Evolutionary conservation across 2,329 filamentous ascomycete genomes (phyloP).

Genomic region (Pseudogymnoascus sp.): DNA sequence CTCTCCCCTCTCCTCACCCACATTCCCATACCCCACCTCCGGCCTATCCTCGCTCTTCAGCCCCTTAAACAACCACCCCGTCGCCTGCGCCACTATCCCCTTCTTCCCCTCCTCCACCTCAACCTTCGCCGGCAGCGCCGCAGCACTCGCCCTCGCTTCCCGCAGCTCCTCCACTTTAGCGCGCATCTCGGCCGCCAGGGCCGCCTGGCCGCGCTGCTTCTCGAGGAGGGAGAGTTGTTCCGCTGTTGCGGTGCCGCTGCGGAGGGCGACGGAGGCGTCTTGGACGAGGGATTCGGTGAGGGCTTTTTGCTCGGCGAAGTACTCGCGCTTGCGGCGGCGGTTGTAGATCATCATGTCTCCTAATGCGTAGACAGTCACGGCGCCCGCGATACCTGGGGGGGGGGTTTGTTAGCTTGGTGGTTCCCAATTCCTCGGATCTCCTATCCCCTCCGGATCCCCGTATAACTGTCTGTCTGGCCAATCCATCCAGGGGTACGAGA

Average conservation of each 20-base stretch:
- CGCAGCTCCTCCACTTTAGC: neutral
- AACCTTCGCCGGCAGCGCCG: slow-evolving; percentile 13
- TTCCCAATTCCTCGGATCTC: neutral
- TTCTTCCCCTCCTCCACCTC: slow-evolving; percentile 26
- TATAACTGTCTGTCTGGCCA: neutral
- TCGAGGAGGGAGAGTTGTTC: slow-evolving; percentile 45
- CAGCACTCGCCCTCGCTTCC: slow-evolving; percentile 14
- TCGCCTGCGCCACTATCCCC: slow-evolving; percentile 22
- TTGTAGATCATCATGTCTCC: slow-evolving; percentile 62
- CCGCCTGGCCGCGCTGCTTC: slow-evolving; percentile 56
- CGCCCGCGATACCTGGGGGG: slow-evolving; percentile 46
- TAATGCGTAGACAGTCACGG: slow-evolving; percentile 56
- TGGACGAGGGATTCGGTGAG: slow-evolving; percentile 38
- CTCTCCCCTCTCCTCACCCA: slow-evolving; percentile 19
- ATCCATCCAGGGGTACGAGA: neutral
- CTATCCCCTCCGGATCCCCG: no score
- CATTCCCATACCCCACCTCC: slow-evolving; percentile 20
- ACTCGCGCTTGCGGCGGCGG: slow-evolving; percentile 55
- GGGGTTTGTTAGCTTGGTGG: neutral
- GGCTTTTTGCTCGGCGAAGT: slow-evolving; percentile 43
- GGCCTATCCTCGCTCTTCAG: slow-evolving; percentile 28
- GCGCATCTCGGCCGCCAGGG: neutral
- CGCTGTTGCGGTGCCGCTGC: slow-evolving; percentile 37
- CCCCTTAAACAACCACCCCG: slow-evolving; percentile 28
- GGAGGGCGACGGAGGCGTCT: slow-evolving; percentile 36